Evolutionary conservation across 2,329 filamentous ascomycete species (phyloP), one percentile per base, ranked within the genome.

Genomic region (Colletotrichum acutatum): DNA sequence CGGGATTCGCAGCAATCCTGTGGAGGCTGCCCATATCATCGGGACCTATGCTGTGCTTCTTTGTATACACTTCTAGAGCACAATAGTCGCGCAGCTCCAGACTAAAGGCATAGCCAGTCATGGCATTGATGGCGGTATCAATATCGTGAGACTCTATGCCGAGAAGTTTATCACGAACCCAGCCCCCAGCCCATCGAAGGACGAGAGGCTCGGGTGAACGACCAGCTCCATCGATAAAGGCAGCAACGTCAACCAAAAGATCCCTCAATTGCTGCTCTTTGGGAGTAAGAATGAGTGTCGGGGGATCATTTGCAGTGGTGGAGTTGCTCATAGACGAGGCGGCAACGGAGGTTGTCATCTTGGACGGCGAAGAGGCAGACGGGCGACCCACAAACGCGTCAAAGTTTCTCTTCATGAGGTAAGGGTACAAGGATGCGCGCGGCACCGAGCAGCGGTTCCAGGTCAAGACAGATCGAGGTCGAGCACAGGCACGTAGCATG

Each of bases 1-100:
- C 95, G 0, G 95, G 96, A 80, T 98, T 98, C 70, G 93, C 93
- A 65, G 93, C 92, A 76, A 98, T 96, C 82, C 95, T 97, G 86
- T 98, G 93, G 37, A 98, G 87, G 75, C 90, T 92, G 62, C 93
- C 92, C 66, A 97, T 86, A 69, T 92, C 91, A 65, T 88, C 88
- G 22, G 83, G 79, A 34, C 81, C 80, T 61, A 92, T 86, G 11
- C 82, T 83, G 77, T 95, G 92, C 78, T 90, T 91, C 64, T 88
- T 84, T 4, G 89, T 83, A 72, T 91, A 90, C 5, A 87, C 88
- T 0, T 89, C 85, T 30, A 86, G 83, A 62, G 89, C 88, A 78
- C 94, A 92, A 78, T 93, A 94, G 75, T 91, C 87, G 75, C 90
- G 88, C 81, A 97, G 87, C 76, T 89, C 87, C 62, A 89, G 81